phyloP scores from a whole-genome alignment of 2,329 filamentous ascomycete species.

The Aureobasidium vineae region DNA sequence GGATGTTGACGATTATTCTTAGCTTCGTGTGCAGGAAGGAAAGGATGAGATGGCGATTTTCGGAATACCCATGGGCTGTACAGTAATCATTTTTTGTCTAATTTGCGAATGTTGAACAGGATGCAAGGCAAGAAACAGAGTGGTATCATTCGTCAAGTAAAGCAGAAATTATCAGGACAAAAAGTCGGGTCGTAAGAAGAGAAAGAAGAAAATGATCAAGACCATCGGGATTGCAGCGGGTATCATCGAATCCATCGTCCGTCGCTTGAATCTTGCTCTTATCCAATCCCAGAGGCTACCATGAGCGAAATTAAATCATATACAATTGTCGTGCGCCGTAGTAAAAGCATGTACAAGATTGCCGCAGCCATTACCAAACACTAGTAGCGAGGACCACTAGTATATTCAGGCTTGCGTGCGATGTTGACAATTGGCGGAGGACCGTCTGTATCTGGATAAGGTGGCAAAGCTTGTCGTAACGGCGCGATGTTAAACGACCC shows the following conservation, averaged over 20 bases:
- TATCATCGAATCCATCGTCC: not conserved
- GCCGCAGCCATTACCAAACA: not conserved
- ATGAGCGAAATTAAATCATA: not conserved
- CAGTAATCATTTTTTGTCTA: not conserved
- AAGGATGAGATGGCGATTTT: not conserved
- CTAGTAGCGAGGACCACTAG: not conserved
- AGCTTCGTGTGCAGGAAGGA: not conserved
- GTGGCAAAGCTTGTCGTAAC: conserved; percentile 47
- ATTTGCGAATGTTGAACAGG: not conserved
- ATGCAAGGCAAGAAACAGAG: not conserved
- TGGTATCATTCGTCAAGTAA: conserved; percentile 14
- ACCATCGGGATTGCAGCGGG: not conserved
- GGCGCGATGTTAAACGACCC: conserved; percentile 15
- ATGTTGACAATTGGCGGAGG: conserved; percentile 82
- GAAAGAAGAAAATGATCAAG: not conserved
- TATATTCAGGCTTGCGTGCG: conserved; percentile 73
- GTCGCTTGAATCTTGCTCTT: not conserved
- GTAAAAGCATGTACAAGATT: not conserved
- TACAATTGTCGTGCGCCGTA: not conserved
- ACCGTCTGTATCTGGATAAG: conserved; percentile 78
- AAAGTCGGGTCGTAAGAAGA: not conserved
- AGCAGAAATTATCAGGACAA: not conserved
- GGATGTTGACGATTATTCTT: not conserved
- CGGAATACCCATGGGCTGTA: too few relatives aligned
- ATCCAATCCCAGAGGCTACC: not conserved